phyloP scores from a whole-genome alignment of 805 yeast genomes.

The Suhomyces vadensis region DNA sequence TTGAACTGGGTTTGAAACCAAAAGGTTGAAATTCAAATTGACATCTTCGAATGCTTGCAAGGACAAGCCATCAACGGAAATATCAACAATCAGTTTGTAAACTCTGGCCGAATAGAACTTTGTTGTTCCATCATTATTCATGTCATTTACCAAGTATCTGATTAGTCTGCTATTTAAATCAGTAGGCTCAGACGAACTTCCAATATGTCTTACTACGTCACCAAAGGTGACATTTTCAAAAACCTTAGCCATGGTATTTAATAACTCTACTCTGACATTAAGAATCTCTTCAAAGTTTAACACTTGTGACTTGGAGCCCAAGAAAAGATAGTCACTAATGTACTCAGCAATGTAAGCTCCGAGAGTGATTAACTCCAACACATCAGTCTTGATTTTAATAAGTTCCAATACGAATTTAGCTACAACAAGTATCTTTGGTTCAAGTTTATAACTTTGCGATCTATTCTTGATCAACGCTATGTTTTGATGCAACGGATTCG shows the following conservation, averaged over 20 bases:
- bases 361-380: slow-evolving; percentile 10
- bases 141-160: not conserved
- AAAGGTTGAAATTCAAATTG: slow-evolving; percentile 31
- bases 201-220: not conserved
- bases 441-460: slow-evolving; percentile 2
- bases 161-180: not conserved
- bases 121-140: not conserved
- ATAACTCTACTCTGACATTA: not conserved
- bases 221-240: not conserved
- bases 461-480: slow-evolving; percentile 27
- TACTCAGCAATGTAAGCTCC: slow-evolving; percentile 20
- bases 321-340: slow-evolving; percentile 22
- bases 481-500: slow-evolving; percentile 48
- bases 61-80: slow-evolving; percentile 16
- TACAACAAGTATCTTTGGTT: slow-evolving; percentile 12
- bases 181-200: not conserved
- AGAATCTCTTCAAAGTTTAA: slow-evolving; percentile 6
- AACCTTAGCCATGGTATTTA: not conserved
- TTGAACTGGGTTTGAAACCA: slow-evolving; percentile 32
- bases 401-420: slow-evolving; percentile 17
- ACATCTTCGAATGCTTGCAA: slow-evolving; percentile 18
- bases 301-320: slow-evolving; percentile 7
- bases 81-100: slow-evolving; percentile 8
- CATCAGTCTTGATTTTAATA: not conserved
- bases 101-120: slow-evolving; percentile 13